Evolutionary conservation across 1,139 yeast species (phyloP).

Genomic region (Suhomyces kunorum): DNA sequence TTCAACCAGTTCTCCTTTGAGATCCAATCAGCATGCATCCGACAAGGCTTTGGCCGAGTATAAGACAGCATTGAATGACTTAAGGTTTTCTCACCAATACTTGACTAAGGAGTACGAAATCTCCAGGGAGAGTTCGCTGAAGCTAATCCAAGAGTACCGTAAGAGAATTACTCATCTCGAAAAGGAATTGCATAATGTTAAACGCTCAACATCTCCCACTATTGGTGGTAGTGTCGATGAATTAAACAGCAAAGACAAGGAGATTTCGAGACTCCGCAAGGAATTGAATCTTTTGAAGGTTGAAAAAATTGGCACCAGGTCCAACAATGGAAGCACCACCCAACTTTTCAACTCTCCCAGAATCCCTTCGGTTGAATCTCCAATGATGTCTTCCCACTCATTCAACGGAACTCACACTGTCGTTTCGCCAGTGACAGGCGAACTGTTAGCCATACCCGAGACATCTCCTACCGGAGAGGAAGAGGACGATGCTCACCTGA

Average conservation of each 20-base stretch:
- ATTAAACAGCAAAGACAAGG: constrained; percentile 43
- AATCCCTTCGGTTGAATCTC: constrained; percentile 12
- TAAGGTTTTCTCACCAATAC: constrained; percentile 65
- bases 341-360: constrained; percentile 16
- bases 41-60: constrained; percentile 42
- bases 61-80: constrained; percentile 59
- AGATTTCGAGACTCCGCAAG: constrained; percentile 47
- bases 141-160: constrained; percentile 50
- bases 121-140: constrained; percentile 51
- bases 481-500: constrained; percentile 20
- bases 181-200: constrained; percentile 28
- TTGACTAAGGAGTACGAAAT: constrained; percentile 61
- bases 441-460: constrained; percentile 15
- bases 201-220: constrained; percentile 1
- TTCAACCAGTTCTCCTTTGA: constrained; percentile 25
- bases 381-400: constrained; percentile 15
- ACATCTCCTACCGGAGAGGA: constrained; percentile 17
- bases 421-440: constrained; percentile 32
- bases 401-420: constrained; percentile 12
- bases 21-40: constrained; percentile 18
- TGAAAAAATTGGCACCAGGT: constrained; percentile 45
- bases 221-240: constrained; percentile 16
- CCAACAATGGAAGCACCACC: constrained; percentile 11
- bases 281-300: constrained; percentile 51
- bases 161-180: constrained; percentile 47